These are phyloP conservation scores for Globisporangium viniferum DNA, from an alignment of 352 stramenopile genomes.

Conservation along the genomic window DNA sequence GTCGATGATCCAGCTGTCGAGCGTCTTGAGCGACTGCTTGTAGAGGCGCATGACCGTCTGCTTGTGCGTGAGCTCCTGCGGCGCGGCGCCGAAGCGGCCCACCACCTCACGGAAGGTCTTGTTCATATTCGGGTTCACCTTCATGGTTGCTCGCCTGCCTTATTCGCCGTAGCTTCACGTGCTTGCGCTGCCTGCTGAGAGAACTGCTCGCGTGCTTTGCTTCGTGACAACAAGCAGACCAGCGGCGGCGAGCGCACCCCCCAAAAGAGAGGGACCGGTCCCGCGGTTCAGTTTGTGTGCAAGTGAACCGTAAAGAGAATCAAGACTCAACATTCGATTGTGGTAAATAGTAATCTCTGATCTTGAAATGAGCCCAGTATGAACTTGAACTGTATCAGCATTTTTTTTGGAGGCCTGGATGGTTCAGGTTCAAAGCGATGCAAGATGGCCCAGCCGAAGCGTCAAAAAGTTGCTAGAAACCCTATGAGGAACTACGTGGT, in stretches of 20 bases:
- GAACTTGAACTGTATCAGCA: no score
- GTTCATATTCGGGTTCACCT: conserved; percentile 86
- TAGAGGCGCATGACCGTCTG: conserved; percentile 92
- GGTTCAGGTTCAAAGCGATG: no score
- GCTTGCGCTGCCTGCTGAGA: not conserved
- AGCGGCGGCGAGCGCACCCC: not conserved
- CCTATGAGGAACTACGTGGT: no score
- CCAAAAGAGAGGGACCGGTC: not conserved
- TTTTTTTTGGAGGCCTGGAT: no score
- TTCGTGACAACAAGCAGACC: not conserved
- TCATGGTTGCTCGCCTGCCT: conserved; percentile 33
- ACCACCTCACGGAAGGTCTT: conserved; percentile 83
- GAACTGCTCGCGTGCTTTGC: not conserved
- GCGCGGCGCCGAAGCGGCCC: conserved; percentile 50
- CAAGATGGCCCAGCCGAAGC: no score
- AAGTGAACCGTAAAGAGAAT: not conserved
- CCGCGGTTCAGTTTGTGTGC: not conserved
- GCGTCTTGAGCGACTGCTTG: conserved; percentile 92
- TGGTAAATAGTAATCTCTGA: not conserved
- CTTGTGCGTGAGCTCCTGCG: conserved; percentile 81
- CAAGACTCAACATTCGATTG: not conserved
- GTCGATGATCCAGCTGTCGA: conserved; percentile 94
- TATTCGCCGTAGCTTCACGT: not conserved
- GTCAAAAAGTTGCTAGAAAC: no score
- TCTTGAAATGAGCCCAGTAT: not conserved